A percentile compares a stretch with the other conserved stretches of the same genome.
Evolutionary conservation across 2,329 filamentous ascomycete species (phyloP).

Genomic region (Ascosphaera apis): DNA sequence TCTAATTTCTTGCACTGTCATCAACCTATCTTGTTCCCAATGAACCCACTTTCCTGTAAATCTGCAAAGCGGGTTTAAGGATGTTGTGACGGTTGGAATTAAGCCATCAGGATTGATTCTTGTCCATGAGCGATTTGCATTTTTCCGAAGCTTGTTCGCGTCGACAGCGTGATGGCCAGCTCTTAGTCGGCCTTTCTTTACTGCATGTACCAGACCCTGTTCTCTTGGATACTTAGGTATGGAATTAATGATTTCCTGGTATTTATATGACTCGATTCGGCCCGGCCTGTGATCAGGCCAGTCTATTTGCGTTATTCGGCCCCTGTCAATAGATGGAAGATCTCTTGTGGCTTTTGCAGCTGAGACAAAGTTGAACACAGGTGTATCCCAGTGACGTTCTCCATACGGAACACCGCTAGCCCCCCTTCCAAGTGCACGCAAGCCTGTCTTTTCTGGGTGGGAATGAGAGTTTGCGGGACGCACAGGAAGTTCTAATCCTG

Average conservation of each 20-base stretch:
- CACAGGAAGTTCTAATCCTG: conserved; percentile 33
- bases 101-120: conserved; percentile 23
- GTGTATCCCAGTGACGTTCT: conserved; percentile 21
- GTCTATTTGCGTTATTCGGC: conserved; percentile 34
- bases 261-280: conserved; percentile 15
- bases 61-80: conserved; percentile 27
- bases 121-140: conserved; percentile 4
- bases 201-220: conserved; percentile 6
- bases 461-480: conserved; percentile 39
- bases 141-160: no score
- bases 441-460: conserved; percentile 22
- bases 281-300: conserved; percentile 44
- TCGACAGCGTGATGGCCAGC: not conserved
- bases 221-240: conserved; percentile 33
- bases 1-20: conserved; percentile 43
- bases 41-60: conserved; percentile 36
- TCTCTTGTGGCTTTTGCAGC: conserved; percentile 32
- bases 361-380: conserved; percentile 35
- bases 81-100: conserved; percentile 41
- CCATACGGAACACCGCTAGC: conserved; percentile 39
- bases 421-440: conserved; percentile 29
- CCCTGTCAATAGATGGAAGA: conserved; percentile 40
- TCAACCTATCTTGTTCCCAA: conserved; percentile 37
- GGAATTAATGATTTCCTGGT: conserved; percentile 26
- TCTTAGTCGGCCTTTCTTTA: conserved; percentile 4